Evolutionary conservation across 2,329 filamentous ascomycete species (phyloP).

Genomic region (Fusarium dlaminii): DNA sequence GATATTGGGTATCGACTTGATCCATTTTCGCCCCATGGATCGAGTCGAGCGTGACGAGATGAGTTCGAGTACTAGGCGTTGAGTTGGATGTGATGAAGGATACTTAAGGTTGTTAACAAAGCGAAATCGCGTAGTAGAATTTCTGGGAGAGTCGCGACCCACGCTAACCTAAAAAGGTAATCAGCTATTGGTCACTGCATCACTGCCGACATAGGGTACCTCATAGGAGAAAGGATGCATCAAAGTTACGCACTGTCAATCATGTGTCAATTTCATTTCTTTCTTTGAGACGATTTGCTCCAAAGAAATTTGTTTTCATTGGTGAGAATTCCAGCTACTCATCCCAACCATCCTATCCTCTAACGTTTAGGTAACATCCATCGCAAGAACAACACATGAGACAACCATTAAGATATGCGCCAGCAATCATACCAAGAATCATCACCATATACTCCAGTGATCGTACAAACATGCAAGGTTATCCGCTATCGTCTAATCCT

Average conservation of each 20-base stretch:
- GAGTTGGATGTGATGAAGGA: slow-evolving; percentile 28
- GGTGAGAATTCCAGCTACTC: not conserved
- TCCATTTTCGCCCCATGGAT: slow-evolving; percentile 75
- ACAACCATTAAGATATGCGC: slow-evolving; percentile 42
- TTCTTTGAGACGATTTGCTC: not conserved
- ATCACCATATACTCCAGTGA: slow-evolving; percentile 36
- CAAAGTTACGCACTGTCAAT: not conserved
- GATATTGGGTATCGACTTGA: slow-evolving; percentile 67
- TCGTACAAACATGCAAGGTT: slow-evolving; percentile 24
- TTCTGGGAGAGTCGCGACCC: slow-evolving; percentile 43
- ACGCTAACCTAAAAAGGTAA: slow-evolving; percentile 51
- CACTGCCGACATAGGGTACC: not conserved
- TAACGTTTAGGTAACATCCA: slow-evolving; percentile 3
- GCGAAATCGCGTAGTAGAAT: slow-evolving; percentile 48
- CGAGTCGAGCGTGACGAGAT: slow-evolving; percentile 31
- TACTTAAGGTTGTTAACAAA: slow-evolving; percentile 21
- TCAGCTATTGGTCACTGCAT: slow-evolving; percentile 40
- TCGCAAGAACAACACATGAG: slow-evolving; percentile 9
- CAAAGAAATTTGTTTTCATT: not conserved
- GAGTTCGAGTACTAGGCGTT: slow-evolving; percentile 21
- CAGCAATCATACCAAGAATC: slow-evolving; percentile 42
- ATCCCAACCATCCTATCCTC: slow-evolving; percentile 1
- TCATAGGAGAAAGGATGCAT: not conserved
- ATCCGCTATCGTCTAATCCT: slow-evolving; percentile 61
- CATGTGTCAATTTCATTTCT: not conserved